phyloP scores from a whole-genome alignment of 805 yeast species.

The Suhomyces kilbournensis region DNA sequence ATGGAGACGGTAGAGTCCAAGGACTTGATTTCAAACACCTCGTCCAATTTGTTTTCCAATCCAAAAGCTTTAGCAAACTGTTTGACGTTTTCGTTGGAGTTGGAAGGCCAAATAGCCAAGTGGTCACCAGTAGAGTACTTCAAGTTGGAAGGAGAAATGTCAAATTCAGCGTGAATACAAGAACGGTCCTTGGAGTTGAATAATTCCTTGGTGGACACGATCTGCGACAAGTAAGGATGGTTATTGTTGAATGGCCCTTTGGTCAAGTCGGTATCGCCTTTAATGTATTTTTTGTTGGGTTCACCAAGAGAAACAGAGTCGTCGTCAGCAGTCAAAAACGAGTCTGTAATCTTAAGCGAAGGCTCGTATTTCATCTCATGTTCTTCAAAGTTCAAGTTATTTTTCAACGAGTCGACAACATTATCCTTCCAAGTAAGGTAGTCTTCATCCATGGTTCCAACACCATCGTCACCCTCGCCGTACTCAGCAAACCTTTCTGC shows the following conservation, averaged over 20 bases:
- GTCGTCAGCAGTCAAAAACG: constrained; percentile 25
- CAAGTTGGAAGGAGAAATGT: constrained; percentile 67
- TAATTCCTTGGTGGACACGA: constrained; percentile 61
- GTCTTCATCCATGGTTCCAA: constrained; percentile 93
- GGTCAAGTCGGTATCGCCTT: constrained; percentile 30
- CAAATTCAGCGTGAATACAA: constrained; percentile 90
- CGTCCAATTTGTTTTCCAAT: constrained; percentile 48
- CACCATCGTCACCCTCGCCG: constrained; percentile 95
- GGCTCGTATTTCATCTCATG: constrained; percentile 81
- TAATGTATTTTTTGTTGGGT: constrained; percentile 54
- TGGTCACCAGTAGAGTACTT: constrained; percentile 95
- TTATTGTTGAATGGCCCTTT: constrained; percentile 76
- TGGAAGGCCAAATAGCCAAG: constrained; percentile 91
- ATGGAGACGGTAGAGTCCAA: constrained; percentile 65
- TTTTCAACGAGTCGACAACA: constrained; percentile 63
- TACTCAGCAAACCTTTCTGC: constrained; percentile 70
- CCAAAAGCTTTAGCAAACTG: constrained; percentile 63
- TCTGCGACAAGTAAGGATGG: constrained; percentile 80
- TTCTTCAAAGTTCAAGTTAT: constrained; percentile 67
- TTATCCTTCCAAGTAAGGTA: constrained; percentile 88
- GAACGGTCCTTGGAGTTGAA: constrained; percentile 63
- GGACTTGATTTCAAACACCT: constrained; percentile 61
- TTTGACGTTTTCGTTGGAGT: constrained; percentile 71
- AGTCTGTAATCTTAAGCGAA: constrained; percentile 42
- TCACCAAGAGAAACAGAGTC: constrained; percentile 65